Evolutionary conservation across 257 asterid species (phyloP), one percentile per base, ranked within the genome.

Genomic region (Handroanthus guayacan): DNA sequence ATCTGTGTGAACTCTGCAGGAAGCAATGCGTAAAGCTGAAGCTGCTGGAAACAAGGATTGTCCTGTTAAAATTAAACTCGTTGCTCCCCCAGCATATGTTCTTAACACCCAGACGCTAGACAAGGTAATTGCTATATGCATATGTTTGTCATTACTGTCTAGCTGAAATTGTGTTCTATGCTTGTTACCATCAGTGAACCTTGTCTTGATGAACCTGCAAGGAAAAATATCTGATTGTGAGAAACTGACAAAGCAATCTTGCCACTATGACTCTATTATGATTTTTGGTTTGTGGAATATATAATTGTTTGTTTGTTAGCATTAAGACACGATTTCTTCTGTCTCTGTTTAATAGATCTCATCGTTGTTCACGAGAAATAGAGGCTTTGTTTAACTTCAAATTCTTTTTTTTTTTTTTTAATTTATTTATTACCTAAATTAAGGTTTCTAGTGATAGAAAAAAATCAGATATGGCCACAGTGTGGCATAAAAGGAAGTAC

Each of bases 1-100:
- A 38, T 38, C 31, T 51, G 45, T 63, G 60, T 67, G 56, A 65
- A 58, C 71, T 76, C 66, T 71, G 48, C 77, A 91, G 97, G 97
- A 84, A 48, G 97, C 97, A 6, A 91, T 91, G 97, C 91, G 97
- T n/a, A 91, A 91, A 83, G 95, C 97, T 63, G 97, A 91, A 85
- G 97, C 94, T 79, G 97, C 91, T 62, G 97, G 97, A 12, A 91
- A 89, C 78, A 75, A 79, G 71, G 97, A 91, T 78, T 91, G 97
- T 80, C 94, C 93, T 4, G 95, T 91, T 71, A 91, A 91, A 84
- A 91, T 87, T 77, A 89, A 89, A 83, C 97, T 89, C 52, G 91
- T 91, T 77, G 89, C 92, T 58, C 90, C 94, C 63, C 97, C 94
- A 45, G 87, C 90, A 71, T 87, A 84, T 78, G 94, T 89, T 48